Conservation (phyloP, 345 rosid species). For the Reutealis trisperma region DNA sequence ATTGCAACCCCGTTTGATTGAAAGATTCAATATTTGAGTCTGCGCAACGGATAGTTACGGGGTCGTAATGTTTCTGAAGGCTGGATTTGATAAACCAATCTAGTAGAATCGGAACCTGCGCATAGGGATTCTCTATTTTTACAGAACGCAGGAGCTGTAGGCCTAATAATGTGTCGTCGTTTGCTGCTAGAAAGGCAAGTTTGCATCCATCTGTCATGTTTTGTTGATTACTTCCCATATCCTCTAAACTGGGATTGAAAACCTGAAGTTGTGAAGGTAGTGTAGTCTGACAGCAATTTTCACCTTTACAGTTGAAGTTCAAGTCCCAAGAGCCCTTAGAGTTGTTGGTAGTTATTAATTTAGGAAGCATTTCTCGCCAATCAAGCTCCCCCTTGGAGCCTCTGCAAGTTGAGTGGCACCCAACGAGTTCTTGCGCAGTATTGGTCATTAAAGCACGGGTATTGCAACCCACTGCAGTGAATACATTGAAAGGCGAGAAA, state of each 20-base stretch:
- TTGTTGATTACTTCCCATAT: not conserved
- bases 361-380: not conserved
- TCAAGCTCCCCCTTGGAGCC: not conserved
- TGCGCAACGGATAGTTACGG: not conserved
- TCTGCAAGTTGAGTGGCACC: not conserved
- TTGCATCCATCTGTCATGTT: not conserved
- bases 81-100: not conserved
- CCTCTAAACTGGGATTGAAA: not conserved
- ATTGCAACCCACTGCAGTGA: conserved; percentile 19
- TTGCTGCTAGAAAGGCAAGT: not conserved
- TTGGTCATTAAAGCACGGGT: not conserved
- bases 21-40: too few species aligned
- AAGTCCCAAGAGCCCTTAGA: too few species aligned
- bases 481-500: not conserved
- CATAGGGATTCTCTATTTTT: too few species aligned
- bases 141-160: not conserved
- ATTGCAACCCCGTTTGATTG: too few species aligned
- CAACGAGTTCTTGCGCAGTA: not conserved
- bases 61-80: accelerated
- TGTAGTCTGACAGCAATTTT: not conserved
- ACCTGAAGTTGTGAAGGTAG: not conserved
- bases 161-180: too few species aligned
- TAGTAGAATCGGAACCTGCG: not conserved
- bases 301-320: not conserved
- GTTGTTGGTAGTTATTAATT: too few species aligned